These are phyloP conservation scores for Xerocomellus chrysenteron DNA, from an alignment of 768 basidiomycete species.

Conservation along the genomic window DNA sequence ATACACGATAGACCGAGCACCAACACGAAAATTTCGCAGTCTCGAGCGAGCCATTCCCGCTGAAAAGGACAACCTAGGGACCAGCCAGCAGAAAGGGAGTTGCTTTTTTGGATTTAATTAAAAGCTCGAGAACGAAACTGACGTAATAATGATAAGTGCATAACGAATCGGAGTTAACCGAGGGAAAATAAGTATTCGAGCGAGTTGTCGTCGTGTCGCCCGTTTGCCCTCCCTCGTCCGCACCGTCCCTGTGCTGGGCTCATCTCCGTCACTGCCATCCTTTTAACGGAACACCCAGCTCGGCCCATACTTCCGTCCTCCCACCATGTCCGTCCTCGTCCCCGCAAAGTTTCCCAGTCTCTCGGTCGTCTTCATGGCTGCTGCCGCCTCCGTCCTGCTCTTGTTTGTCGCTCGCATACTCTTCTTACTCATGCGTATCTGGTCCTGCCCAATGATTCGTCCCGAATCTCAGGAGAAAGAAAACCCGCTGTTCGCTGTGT, in stretches of 20 bases:
- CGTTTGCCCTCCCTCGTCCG: conserved; percentile 8
- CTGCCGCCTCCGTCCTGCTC: conserved; percentile 26
- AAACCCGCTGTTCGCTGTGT: not conserved
- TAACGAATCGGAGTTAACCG: conserved; percentile 23
- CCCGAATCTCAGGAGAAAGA: conserved; percentile 19
- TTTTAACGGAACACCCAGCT: conserved; percentile 18
- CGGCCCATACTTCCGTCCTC: not conserved
- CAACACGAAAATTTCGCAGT: not conserved
- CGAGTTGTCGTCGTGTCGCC: conserved; percentile 6
- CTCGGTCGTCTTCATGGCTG: conserved; percentile 33
- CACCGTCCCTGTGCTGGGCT: conserved; percentile 16
- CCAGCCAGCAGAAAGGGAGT: no score
- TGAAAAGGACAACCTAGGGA: not conserved
- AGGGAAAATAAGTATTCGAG: conserved; percentile 24
- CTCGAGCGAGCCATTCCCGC: not conserved
- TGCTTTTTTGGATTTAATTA: no score
- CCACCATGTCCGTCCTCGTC: conserved; percentile 33
- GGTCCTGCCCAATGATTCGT: conserved; percentile 20
- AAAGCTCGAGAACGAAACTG: not conserved
- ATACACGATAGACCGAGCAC: not conserved
- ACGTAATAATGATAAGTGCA: conserved; percentile 16
- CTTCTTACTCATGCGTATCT: conserved; percentile 28
- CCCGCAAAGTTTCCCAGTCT: conserved; percentile 30
- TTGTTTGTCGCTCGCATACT: conserved; percentile 32
- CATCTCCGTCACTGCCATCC: conserved; percentile 23